Base-by-base conservation (phyloP, 2,329 filamentous ascomycete genomes). In the Aureobasidium melanogenum region DNA sequence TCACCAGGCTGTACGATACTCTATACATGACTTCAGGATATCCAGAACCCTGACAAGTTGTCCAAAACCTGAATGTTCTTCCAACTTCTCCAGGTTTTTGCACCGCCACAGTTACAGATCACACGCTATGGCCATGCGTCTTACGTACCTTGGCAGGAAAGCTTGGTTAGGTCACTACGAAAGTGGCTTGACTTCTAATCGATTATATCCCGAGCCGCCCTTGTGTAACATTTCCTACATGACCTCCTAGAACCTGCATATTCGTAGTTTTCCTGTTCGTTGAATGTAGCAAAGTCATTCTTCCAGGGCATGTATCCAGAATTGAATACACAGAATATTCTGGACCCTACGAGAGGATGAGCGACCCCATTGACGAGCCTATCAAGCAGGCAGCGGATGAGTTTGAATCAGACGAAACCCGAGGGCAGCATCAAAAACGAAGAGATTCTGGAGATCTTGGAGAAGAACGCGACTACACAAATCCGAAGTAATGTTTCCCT, bases 291-390 rank as follows among this genome's bases (percentile, higher is more conserved):
- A 28, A 38, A 28, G 15, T 26, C 15, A 41, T 9, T 24, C 1
- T 46, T 14, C 14, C 22, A n/a, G 54, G 54, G 30, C 19, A 57
- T 57, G 54, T 47, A 28, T 57, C 14, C 30, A 38, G 22, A 47
- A 43, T 28, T 14, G n/a, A 28, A 17, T 9, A 14, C 7, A n/a
- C 32, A 26, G 26, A 4, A 14, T 22, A 19, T 19, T 36, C 15
- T 28, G 2, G 30, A 38, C 9, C 19, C 30, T 26, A 36, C 41
- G 17, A 36, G 41, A 46, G 30, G 36, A 80, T 80, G 77, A 79
- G 78, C 67, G 82, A 84, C 66, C 81, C 81, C 3, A 81, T 80
- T 14, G 73, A 83, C 62, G 75, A 77, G 61, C 73, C 79, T 22
- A 76, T 82, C 56, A 66, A 74, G 30, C 70, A 80, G 43, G 78